Conservation (phyloP, 768 basidiomycete species). For the Tulasnella sp. region DNA sequence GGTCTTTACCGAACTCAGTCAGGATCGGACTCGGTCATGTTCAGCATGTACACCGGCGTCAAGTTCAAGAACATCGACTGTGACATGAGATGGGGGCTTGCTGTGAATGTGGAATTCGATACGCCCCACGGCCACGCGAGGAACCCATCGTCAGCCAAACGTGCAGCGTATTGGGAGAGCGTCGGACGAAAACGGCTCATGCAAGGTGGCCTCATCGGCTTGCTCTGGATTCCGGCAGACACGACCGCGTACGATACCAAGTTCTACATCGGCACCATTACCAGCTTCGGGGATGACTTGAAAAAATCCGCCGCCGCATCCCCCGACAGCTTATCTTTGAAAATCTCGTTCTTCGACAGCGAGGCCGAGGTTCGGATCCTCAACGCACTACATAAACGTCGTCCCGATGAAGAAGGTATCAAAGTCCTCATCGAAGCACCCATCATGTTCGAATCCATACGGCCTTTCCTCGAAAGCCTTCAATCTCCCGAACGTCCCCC, state of each 20-base stretch:
- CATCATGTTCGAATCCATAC: constrained; percentile 62
- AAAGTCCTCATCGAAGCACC: constrained; percentile 54
- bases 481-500: constrained; percentile 53
- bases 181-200: constrained; percentile 55
- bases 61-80: constrained; percentile 10
- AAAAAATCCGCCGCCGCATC: no score
- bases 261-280: constrained; percentile 54
- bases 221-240: constrained; percentile 45
- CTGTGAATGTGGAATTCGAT: constrained; percentile 46
- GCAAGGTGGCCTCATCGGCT: constrained; percentile 59
- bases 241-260: neutral
- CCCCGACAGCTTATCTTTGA: no score
- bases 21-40: constrained; percentile 28
- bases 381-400: neutral
- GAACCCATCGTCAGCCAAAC: constrained; percentile 37
- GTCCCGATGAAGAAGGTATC: neutral
- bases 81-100: constrained; percentile 45
- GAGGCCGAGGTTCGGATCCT: constrained; percentile 47
- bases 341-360: constrained; percentile 61
- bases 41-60: constrained; percentile 32
- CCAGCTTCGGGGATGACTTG: constrained; percentile 44
- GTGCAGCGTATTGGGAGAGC: constrained; percentile 59
- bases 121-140: constrained; percentile 57
- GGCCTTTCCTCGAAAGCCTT: constrained; percentile 64
- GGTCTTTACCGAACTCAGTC: constrained; percentile 30